Evolutionary conservation across 208 protist genomes (phyloP).

Genomic region (Acanthamoeba rhysodes): DNA sequence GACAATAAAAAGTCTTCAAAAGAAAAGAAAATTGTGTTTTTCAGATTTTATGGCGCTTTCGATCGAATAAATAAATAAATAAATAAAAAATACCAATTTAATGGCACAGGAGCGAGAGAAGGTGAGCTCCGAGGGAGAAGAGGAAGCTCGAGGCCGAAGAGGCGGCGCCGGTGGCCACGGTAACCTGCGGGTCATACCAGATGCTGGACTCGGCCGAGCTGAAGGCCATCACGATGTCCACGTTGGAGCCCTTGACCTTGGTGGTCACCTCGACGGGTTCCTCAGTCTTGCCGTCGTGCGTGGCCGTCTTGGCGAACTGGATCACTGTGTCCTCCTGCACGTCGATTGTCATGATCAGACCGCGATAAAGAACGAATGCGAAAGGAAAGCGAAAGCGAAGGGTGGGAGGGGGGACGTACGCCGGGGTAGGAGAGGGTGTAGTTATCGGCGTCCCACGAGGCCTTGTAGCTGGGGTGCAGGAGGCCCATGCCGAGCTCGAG

Average conservation of each 20-base stretch:
- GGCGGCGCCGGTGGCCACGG: not conserved
- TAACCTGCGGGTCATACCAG: not conserved
- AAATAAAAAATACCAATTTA: too few species aligned
- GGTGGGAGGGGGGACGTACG: not conserved
- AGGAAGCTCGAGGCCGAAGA: not conserved
- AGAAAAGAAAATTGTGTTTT: too few species aligned
- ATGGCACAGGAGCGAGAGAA: too few species aligned
- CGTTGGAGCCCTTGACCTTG: not conserved
- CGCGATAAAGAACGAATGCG: not conserved
- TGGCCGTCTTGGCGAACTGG: conserved; percentile 7
- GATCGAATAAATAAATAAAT: too few species aligned
- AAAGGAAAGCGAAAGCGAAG: not conserved
- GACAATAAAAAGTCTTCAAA: too few species aligned
- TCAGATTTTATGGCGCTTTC: too few species aligned
- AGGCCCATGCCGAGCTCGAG: not conserved
- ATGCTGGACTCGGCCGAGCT: not conserved
- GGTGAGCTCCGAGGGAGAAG: not conserved
- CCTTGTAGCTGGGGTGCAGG: conserved; percentile 9
- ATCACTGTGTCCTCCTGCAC: not conserved
- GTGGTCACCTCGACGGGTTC: not conserved
- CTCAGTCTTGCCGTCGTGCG: not conserved
- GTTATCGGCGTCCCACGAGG: not conserved
- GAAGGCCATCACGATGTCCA: not conserved
- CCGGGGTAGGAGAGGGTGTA: not conserved
- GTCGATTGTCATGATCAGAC: not conserved